Evolutionary conservation across 2,329 filamentous ascomycete genomes (phyloP).

Genomic region (Paraphoma sp.): DNA sequence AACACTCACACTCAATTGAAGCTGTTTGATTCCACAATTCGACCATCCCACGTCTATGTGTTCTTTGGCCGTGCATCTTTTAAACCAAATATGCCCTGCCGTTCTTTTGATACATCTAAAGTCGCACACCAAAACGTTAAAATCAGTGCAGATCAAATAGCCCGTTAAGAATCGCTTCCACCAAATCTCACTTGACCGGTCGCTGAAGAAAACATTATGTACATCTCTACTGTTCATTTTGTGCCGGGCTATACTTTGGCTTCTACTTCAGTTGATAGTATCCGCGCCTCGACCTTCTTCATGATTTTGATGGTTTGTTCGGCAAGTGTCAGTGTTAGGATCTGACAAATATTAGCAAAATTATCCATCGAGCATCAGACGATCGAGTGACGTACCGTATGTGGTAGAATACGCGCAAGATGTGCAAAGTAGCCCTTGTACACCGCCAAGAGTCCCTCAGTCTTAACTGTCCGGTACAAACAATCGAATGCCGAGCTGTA

Average conservation of each 20-base stretch:
- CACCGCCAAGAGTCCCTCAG: conserved; percentile 88
- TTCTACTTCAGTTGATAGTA: conserved; percentile 57
- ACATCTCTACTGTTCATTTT: background rate
- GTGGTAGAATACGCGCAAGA: conserved; percentile 89
- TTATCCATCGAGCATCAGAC: background rate
- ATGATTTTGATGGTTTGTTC: conserved; percentile 97
- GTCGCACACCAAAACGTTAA: too few relatives aligned
- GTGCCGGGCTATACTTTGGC: conserved; percentile 52
- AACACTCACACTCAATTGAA: too few relatives aligned
- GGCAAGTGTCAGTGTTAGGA: conserved; percentile 88
- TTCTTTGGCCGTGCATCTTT: too few relatives aligned
- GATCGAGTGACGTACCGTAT: conserved; percentile 66
- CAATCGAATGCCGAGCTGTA: conserved; percentile 95
- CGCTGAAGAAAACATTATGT: too few relatives aligned
- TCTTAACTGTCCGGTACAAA: conserved; percentile 85
- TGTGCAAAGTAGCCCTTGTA: conserved; percentile 99
- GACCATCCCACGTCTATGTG: too few relatives aligned
- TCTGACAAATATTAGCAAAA: conserved; percentile 53
- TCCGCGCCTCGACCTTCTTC: conserved; percentile 73
- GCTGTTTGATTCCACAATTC: too few relatives aligned
- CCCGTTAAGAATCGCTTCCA: too few relatives aligned
- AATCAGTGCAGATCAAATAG: too few relatives aligned
- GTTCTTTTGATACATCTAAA: too few relatives aligned
- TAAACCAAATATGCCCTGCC: too few relatives aligned
- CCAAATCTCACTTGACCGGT: too few relatives aligned